Evolutionary conservation across 208 protist genomes (phyloP).

Genomic region (Leishmania mexicana): DNA sequence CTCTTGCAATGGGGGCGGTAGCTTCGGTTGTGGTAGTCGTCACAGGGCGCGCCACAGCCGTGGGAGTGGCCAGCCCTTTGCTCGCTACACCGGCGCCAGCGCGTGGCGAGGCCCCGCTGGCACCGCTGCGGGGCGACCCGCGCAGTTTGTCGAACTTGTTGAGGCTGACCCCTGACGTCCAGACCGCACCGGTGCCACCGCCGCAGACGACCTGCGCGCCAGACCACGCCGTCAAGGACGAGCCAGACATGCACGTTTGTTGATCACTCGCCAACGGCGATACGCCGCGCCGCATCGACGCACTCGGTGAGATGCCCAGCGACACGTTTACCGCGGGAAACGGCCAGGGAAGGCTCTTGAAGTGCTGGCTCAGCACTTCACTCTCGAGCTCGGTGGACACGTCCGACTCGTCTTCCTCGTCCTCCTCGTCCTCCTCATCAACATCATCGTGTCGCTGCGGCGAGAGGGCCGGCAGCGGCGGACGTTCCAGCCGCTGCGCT

Average conservation of each 20-base stretch:
- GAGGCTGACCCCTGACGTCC: neutral
- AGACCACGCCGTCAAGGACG: conserved; percentile 32
- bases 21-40: neutral
- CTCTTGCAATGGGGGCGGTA: neutral
- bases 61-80: neutral
- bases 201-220: conserved; percentile 15
- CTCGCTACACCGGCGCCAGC: neutral
- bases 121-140: neutral
- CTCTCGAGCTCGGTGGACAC: conserved; percentile 21
- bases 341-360: conserved; percentile 23
- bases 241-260: conserved; percentile 17
- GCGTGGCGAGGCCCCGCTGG: neutral
- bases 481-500: conserved; percentile 29
- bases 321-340: conserved; percentile 6
- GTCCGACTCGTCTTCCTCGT: conserved; percentile 21
- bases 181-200: neutral
- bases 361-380: conserved; percentile 20
- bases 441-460: neutral
- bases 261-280: conserved; percentile 14
- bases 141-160: conserved; percentile 4
- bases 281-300: conserved; percentile 12
- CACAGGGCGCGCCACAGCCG: neutral
- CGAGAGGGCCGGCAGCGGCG: conserved; percentile 1
- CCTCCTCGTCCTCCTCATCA: conserved; percentile 15
- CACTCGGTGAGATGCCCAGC: conserved; percentile 1